Conservation (phyloP, 257 asterid species). For the Plantago elongata region DNA sequence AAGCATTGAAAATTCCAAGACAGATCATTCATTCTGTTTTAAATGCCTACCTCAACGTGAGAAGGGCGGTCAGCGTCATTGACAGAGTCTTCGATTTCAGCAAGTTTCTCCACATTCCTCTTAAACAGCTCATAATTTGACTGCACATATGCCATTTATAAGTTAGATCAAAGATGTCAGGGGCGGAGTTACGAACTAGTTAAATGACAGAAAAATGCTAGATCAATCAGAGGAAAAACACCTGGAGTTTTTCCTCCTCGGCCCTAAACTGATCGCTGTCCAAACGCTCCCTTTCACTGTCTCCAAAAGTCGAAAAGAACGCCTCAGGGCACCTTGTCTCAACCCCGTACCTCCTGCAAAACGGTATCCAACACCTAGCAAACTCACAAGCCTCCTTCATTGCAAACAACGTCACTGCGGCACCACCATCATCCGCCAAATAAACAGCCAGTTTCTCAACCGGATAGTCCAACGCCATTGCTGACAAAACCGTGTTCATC, state of each 20-base stretch:
- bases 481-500: conserved; percentile 78
- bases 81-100: conserved; percentile 45
- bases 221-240: background rate
- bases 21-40: background rate
- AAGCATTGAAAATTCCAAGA: background rate
- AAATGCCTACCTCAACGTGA: conserved; percentile 42
- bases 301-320: conserved; percentile 49
- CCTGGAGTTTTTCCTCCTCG: conserved; percentile 50
- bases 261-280: conserved; percentile 40
- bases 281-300: conserved; percentile 40
- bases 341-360: conserved; percentile 55
- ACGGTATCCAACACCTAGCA: conserved; percentile 62
- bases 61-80: conserved; percentile 51
- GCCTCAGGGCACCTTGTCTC: conserved; percentile 68
- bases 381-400: conserved; percentile 53
- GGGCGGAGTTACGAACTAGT: no score
- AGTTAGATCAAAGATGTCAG: background rate
- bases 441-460: conserved; percentile 64
- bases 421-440: conserved; percentile 76
- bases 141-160: conserved; percentile 26
- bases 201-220: no score
- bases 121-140: conserved; percentile 51
- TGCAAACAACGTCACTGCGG: conserved; percentile 60
- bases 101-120: conserved; percentile 70
- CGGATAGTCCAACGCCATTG: conserved; percentile 77